Conservation (phyloP, 768 basidiomycete genomes). For the Mycena rebaudengoi region DNA sequence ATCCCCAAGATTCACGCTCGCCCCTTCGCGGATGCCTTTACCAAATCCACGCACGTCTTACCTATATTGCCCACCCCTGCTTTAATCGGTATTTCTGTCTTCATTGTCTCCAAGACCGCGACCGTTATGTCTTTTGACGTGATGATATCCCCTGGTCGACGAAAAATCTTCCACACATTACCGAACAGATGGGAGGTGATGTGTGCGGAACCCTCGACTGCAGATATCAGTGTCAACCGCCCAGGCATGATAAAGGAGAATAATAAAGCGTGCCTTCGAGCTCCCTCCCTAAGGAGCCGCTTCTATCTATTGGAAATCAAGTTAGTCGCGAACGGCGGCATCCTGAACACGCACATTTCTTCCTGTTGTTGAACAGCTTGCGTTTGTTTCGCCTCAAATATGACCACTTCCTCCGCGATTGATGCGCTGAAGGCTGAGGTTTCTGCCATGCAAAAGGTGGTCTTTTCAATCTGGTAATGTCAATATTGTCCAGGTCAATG, state of each 20-base stretch:
- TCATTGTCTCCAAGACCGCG: slow-evolving; percentile 70
- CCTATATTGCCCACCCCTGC: slow-evolving; percentile 57
- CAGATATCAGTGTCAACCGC: not conserved
- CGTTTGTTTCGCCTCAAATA: slow-evolving; percentile 52
- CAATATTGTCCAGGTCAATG: too few relatives aligned
- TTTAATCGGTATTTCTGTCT: slow-evolving; percentile 63
- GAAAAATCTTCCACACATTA: slow-evolving; percentile 60
- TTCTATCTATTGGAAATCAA: slow-evolving; percentile 44
- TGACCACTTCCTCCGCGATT: slow-evolving; percentile 50
- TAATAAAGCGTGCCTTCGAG: not conserved
- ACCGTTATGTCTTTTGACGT: slow-evolving; percentile 51
- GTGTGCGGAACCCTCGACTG: not conserved
- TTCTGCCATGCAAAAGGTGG: slow-evolving; percentile 60
- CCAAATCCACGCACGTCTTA: slow-evolving; percentile 50
- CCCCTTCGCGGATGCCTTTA: slow-evolving; percentile 52
- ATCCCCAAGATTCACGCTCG: slow-evolving; percentile 56
- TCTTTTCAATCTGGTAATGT: too few relatives aligned
- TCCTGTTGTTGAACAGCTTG: slow-evolving; percentile 48
- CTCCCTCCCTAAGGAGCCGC: slow-evolving; percentile 53
- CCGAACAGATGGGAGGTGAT: slow-evolving; percentile 51
- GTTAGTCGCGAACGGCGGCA: not conserved
- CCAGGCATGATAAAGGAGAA: not conserved
- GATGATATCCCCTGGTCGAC: slow-evolving; percentile 51
- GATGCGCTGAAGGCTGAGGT: slow-evolving; percentile 52
- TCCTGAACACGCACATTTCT: slow-evolving; percentile 41